These are phyloP conservation scores for Eustoma russellianum DNA, from an alignment of 257 asterid species.

Conservation along the genomic window DNA sequence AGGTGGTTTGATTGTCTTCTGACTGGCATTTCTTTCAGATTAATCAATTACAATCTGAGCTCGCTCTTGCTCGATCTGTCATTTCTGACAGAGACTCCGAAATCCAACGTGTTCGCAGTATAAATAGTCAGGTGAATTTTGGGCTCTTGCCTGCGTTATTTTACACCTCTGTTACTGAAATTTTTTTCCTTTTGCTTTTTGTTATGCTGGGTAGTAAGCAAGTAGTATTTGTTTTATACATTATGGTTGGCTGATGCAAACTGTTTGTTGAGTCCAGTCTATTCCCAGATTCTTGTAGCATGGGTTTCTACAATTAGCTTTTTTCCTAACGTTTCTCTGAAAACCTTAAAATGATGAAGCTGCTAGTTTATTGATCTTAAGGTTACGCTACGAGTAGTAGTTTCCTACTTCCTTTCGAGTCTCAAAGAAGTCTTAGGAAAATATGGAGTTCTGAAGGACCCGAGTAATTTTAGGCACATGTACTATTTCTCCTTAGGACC, in stretches of 20 bases:
- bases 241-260: too few relatives aligned
- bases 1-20: not conserved
- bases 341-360: not conserved
- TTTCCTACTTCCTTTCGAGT: too few relatives aligned
- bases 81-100: constrained; percentile 91
- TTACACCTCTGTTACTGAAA: not conserved
- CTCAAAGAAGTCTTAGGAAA: too few relatives aligned
- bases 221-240: too few relatives aligned
- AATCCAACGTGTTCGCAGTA: constrained; percentile 60
- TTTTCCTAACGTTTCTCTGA: not conserved
- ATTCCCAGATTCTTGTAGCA: not conserved
- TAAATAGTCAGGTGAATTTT: constrained; percentile 66
- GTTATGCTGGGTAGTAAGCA: too few relatives aligned
- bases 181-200: not conserved
- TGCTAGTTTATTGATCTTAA: too few relatives aligned
- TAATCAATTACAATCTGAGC: constrained; percentile 91
- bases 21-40: constrained; percentile 39
- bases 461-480: too few relatives aligned
- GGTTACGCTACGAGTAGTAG: too few relatives aligned
- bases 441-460: too few relatives aligned
- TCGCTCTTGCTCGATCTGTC: constrained; percentile 83
- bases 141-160: not conserved
- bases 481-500: too few relatives aligned
- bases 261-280: not conserved
- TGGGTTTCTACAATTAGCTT: too few relatives aligned